phyloP scores from a whole-genome alignment of 164 flowering plant species.

The Protea cynaroides region DNA sequence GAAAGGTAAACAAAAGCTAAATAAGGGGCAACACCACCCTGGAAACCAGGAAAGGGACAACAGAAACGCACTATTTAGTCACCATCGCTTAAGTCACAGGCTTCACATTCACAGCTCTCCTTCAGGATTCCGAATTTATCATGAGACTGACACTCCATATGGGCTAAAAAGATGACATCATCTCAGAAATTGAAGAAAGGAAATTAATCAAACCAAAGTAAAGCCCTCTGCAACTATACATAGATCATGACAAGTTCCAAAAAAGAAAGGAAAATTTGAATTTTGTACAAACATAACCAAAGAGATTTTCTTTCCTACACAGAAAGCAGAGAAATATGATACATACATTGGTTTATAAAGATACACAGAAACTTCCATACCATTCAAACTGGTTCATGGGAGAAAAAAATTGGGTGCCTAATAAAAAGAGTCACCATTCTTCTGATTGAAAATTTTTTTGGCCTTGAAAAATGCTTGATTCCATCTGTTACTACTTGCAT shows the following conservation, averaged over 20 bases:
- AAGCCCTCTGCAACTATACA: neutral
- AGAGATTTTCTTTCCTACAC: conserved; percentile 14
- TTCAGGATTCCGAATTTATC: neutral
- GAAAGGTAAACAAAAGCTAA: neutral
- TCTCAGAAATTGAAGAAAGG: neutral
- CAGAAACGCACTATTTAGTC: conserved; percentile 24
- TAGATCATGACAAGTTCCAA: neutral
- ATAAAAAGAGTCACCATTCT: conserved; percentile 8
- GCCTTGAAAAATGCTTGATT: conserved; percentile 11
- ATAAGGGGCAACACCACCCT: neutral
- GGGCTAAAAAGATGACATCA: neutral
- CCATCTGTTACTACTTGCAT: conserved; percentile 23
- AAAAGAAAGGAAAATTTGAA: neutral
- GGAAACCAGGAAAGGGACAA: conserved; percentile 16
- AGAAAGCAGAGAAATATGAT: conserved; percentile 16
- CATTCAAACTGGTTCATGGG: conserved; percentile 11
- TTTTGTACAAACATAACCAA: conserved; percentile 38
- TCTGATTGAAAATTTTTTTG: conserved; percentile 23
- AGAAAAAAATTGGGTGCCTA: conserved; percentile 24
- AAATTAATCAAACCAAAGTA: too few relatives aligned
- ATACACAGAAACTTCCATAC: conserved; percentile 12
- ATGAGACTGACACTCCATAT: neutral
- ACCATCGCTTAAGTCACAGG: conserved; percentile 30
- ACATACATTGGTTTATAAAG: conserved; percentile 39
- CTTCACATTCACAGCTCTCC: neutral